Evolutionary conservation across 306 rosid genomes (phyloP), one percentile per base, ranked within the genome.

Genomic region (Dalbergia oliveri): DNA sequence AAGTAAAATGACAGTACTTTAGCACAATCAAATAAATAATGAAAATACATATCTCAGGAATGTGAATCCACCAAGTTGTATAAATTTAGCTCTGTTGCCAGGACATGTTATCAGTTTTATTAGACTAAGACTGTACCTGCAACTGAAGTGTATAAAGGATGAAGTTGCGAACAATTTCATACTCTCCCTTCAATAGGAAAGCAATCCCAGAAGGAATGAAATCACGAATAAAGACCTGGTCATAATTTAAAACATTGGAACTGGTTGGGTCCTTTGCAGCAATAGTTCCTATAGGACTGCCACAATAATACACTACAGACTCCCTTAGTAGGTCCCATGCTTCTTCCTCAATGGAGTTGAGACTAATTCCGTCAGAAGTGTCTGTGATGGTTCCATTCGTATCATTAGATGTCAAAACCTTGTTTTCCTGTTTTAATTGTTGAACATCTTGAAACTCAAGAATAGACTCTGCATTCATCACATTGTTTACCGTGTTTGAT

Each of bases 171-270:
- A 93, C 97, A 86, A 93, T 93, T 57, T 93, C 97, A 49, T 88
- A 86, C 84, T 93, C 97, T 64, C 93, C 97, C 88, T 93, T 93
- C 88, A 93, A 79, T 12, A 93, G 84, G 91, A 93, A 93, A 56
- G 97, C 97, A 39, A 93, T 86, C 65, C 97, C 97, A 69, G 94
- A 91, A 85, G 97, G 97, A 88, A 93, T 87, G 83, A 93, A 93
- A 86, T 93, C 97, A 18, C 97, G 97, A 73, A 93, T 89, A 71
- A 93, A 93, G 84, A 93, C 97, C 73, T 93, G 97, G 79, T 93
- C 97, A 80, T 93, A 93, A 84, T 93, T 93, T 85, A 91, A 88
- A 63, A 76, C 83, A 83, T 69, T 89, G 76, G 97, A 81, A 77
- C 75, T 89, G 14, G 89, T 91, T 44, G 94, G 91, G 81, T 93